These are phyloP conservation scores for Populus alba DNA, from an alignment of 345 rosid genomes.

Conservation along the genomic window DNA sequence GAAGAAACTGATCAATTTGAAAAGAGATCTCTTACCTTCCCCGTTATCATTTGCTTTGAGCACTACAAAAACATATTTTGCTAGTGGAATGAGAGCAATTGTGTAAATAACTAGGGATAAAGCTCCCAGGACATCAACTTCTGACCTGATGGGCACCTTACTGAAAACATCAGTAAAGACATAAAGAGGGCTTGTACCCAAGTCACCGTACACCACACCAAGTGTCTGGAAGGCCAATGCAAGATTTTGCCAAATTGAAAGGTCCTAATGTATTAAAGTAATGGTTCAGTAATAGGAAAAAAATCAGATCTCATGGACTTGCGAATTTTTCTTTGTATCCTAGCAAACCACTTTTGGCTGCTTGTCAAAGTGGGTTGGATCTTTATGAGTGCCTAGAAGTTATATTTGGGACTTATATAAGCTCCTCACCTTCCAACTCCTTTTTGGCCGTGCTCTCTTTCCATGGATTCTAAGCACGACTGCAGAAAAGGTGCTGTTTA, in stretches of 20 bases:
- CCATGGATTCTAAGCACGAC: neutral
- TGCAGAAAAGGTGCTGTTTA: neutral
- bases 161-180: constrained; percentile 92
- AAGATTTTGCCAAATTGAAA: constrained; percentile 58
- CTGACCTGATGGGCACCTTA: constrained; percentile 72
- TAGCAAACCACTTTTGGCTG: neutral
- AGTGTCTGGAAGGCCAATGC: constrained; percentile 94
- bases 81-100: constrained; percentile 80
- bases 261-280: constrained; percentile 51
- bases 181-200: constrained; percentile 97
- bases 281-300: constrained; percentile 14
- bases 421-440: constrained; percentile 1
- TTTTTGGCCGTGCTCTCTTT: neutral
- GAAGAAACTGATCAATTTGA: neutral
- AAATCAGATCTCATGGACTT: neutral
- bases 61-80: constrained; percentile 88
- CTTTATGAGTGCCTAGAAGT: neutral
- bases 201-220: constrained; percentile 95
- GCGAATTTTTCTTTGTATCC: neutral
- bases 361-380: neutral
- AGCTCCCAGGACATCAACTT: constrained; percentile 90
- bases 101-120: constrained; percentile 90
- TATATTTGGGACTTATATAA: neutral
- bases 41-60: constrained; percentile 97
- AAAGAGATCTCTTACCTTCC: constrained; percentile 51